phyloP scores from a whole-genome alignment of 139 green algal genomes.

The Chlorella sp. region DNA sequence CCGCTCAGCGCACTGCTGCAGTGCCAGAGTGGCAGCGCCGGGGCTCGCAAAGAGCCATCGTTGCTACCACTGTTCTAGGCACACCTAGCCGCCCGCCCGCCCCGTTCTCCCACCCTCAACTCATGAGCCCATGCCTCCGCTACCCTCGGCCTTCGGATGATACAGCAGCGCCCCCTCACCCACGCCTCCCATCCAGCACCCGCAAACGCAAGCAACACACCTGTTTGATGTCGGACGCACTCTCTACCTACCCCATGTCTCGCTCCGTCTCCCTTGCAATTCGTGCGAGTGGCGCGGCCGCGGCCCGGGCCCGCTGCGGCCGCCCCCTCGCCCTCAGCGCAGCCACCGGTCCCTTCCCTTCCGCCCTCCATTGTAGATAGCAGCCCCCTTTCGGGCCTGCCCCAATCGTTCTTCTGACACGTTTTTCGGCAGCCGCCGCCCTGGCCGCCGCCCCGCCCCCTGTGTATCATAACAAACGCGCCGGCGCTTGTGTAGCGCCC shows the following conservation, averaged over 20 bases:
- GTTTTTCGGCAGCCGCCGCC: too few relatives aligned
- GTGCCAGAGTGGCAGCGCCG: not conserved
- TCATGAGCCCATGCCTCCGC: not conserved
- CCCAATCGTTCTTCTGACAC: too few relatives aligned
- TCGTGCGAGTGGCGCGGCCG: not conserved
- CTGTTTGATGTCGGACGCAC: constrained; percentile 6
- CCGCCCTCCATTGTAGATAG: too few relatives aligned
- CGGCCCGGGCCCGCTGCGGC: too few relatives aligned
- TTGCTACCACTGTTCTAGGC: not conserved
- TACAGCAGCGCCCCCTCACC: too few relatives aligned
- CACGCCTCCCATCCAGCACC: not conserved
- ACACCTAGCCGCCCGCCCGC: not conserved
- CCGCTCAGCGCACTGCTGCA: not conserved
- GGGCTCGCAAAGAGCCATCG: too few relatives aligned
- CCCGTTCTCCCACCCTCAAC: not conserved
- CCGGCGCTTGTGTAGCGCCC: too few relatives aligned
- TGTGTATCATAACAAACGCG: too few relatives aligned
- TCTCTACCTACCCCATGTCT: not conserved
- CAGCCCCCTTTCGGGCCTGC: too few relatives aligned
- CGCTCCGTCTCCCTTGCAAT: not conserved
- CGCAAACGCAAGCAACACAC: not conserved
- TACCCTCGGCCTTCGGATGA: not conserved
- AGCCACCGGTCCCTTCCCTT: too few relatives aligned
- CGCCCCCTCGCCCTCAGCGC: too few relatives aligned
- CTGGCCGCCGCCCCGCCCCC: too few relatives aligned